Conservation (phyloP, 2,329 filamentous ascomycete species). For the Fusarium sp. region DNA sequence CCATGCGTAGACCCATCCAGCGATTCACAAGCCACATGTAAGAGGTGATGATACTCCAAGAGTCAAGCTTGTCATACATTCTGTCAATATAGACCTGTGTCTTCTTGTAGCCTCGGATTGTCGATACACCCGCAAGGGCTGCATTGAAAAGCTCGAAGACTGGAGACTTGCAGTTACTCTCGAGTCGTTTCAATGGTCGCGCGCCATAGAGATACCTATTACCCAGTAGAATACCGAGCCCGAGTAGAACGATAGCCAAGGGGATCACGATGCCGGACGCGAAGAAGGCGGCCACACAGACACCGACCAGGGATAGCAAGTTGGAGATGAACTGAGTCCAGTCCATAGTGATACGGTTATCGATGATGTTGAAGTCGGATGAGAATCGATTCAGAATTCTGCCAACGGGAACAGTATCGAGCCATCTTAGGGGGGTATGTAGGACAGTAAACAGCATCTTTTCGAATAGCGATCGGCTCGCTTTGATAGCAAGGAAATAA, state of each 20-base stretch:
- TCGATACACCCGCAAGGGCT: slow-evolving; percentile 75
- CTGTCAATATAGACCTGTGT: slow-evolving; percentile 70
- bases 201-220: slow-evolving; percentile 74
- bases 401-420: slow-evolving; percentile 82
- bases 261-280: slow-evolving; percentile 74
- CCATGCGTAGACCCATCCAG: slow-evolving; percentile 80
- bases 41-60: slow-evolving; percentile 71
- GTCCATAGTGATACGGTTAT: slow-evolving; percentile 72
- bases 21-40: slow-evolving; percentile 78
- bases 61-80: slow-evolving; percentile 76
- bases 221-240: slow-evolving; percentile 66
- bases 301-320: slow-evolving; percentile 69
- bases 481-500: slow-evolving; percentile 71
- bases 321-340: slow-evolving; percentile 68
- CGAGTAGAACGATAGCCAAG: slow-evolving; percentile 66
- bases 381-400: slow-evolving; percentile 82
- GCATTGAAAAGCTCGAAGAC: slow-evolving; percentile 84
- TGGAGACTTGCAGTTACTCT: slow-evolving; percentile 79
- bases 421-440: slow-evolving; percentile 78
- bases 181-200: slow-evolving; percentile 78
- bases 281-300: slow-evolving; percentile 73
- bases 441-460: slow-evolving; percentile 73
- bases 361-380: slow-evolving; percentile 78
- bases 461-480: slow-evolving; percentile 74
- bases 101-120: slow-evolving; percentile 80